Conservation (phyloP, 176 grass and related monocot genomes). For the Urochloa ruziziensis region DNA sequence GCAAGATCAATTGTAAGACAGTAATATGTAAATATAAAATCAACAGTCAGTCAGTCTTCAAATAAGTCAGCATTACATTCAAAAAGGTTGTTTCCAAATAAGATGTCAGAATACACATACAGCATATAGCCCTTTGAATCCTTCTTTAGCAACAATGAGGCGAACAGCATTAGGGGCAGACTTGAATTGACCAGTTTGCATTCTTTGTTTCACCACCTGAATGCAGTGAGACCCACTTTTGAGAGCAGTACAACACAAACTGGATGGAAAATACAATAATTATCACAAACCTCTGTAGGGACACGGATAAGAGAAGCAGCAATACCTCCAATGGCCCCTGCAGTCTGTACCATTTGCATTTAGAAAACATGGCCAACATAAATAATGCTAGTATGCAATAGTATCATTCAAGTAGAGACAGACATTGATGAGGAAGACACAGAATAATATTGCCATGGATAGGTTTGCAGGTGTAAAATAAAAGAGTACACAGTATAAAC, state of each 20-base stretch:
- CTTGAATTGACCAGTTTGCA: slow-evolving; percentile 86
- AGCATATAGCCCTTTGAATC: slow-evolving; percentile 80
- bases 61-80: not conserved
- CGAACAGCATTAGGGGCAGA: slow-evolving; percentile 72
- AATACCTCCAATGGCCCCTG: slow-evolving; percentile 86
- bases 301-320: slow-evolving; percentile 87
- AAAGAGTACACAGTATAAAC: not conserved
- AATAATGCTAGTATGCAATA: slow-evolving; percentile 52
- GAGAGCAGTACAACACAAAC: not conserved
- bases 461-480: not conserved
- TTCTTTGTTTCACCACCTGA: slow-evolving; percentile 95
- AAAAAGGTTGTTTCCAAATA: not conserved
- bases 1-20: not conserved
- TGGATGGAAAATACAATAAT: not conserved
- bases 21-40: not conserved
- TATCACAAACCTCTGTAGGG: slow-evolving; percentile 88
- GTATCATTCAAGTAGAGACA: not conserved
- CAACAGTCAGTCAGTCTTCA: not conserved
- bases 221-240: slow-evolving; percentile 17
- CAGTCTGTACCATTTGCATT: slow-evolving; percentile 51
- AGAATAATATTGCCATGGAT: not conserved
- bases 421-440: not conserved
- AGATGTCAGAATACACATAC: slow-evolving; percentile 49
- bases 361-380: slow-evolving; percentile 6
- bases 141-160: slow-evolving; percentile 84